Conservation (phyloP, 148 eudicot species). For the Fagopyrum homotropicum region DNA sequence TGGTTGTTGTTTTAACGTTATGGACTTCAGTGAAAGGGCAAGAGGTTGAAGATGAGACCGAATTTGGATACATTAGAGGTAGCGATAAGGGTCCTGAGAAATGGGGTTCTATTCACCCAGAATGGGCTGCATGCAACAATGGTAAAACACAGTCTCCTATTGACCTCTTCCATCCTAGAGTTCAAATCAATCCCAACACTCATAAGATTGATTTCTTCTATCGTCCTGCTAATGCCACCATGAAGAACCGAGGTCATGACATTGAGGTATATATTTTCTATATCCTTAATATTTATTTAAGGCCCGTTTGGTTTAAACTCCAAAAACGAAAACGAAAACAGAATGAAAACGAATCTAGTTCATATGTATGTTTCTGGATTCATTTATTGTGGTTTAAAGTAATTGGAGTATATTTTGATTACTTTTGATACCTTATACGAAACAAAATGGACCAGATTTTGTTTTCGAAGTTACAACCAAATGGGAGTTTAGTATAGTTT, state of each 20-base stretch:
- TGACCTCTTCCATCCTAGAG: slow-evolving; percentile 29
- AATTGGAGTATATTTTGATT: no score
- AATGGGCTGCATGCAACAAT: slow-evolving; percentile 43
- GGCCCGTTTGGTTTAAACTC: no score
- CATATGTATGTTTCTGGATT: no score
- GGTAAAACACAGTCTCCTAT: slow-evolving; percentile 65
- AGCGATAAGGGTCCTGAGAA: slow-evolving; percentile 41
- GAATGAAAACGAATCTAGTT: no score
- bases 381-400: no score
- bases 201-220: slow-evolving; percentile 24
- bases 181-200: slow-evolving; percentile 6
- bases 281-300: no score
- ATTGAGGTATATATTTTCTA: slow-evolving; percentile 20
- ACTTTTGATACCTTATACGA: no score
- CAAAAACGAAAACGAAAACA: no score
- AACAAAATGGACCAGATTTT: no score
- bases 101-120: slow-evolving; percentile 48
- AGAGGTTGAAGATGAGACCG: slow-evolving; percentile 25
- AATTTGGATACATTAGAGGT: slow-evolving; percentile 30
- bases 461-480: no score
- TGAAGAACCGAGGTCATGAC: slow-evolving; percentile 53
- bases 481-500: no score
- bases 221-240: slow-evolving; percentile 25
- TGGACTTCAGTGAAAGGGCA: neutral
- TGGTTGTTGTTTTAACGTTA: no score